Percentiles rank a stretch among this genome's conserved stretches.
Evolutionary conservation across 2,329 filamentous ascomycete species (phyloP).

Genomic region (Aspergillus chevalieri): DNA sequence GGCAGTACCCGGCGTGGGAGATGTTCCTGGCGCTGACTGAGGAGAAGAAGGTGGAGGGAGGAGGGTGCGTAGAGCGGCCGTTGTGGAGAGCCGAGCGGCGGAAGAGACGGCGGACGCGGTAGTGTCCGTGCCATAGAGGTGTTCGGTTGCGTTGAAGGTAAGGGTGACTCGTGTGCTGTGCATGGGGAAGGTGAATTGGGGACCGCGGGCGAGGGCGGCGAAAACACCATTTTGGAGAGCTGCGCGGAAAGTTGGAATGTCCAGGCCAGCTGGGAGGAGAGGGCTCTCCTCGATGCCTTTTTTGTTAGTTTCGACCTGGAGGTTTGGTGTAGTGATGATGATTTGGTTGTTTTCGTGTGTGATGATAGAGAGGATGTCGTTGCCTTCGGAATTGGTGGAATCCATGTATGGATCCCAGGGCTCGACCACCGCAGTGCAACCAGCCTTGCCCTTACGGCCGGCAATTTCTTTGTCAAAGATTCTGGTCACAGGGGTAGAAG

Average conservation of each 20-base stretch:
- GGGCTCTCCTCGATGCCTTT: constrained; percentile 39
- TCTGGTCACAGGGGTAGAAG: constrained; percentile 53
- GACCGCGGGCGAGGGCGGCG: constrained; percentile 78
- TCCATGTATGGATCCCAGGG: constrained; percentile 44
- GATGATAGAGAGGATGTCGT: constrained; percentile 31
- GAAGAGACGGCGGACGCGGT: constrained; percentile 63
- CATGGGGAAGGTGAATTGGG: constrained; percentile 71
- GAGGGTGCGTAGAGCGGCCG: constrained; percentile 59
- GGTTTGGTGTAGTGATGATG: constrained; percentile 48
- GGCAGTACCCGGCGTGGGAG: constrained; percentile 46
- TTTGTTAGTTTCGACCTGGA: constrained; percentile 34
- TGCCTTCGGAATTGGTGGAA: constrained; percentile 7
- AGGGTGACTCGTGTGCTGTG: constrained; percentile 69
- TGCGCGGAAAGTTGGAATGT: constrained; percentile 44
- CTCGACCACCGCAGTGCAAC: constrained; percentile 63
- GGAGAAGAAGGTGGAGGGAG: constrained; percentile 2
- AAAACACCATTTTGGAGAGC: constrained; percentile 70
- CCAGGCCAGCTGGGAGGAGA: constrained; percentile 51
- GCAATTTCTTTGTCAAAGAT: constrained; percentile 74
- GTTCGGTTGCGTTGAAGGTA: constrained; percentile 57
- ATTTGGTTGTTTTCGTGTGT: constrained; percentile 62
- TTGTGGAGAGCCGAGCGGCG: constrained; percentile 62
- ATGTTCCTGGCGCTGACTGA: constrained; percentile 38
- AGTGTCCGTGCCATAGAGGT: constrained; percentile 62
- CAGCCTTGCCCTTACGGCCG: constrained; percentile 70